These are phyloP conservation scores for Inga leiocalycina DNA, from an alignment of 306 rosid genomes.

Conservation along the genomic window DNA sequence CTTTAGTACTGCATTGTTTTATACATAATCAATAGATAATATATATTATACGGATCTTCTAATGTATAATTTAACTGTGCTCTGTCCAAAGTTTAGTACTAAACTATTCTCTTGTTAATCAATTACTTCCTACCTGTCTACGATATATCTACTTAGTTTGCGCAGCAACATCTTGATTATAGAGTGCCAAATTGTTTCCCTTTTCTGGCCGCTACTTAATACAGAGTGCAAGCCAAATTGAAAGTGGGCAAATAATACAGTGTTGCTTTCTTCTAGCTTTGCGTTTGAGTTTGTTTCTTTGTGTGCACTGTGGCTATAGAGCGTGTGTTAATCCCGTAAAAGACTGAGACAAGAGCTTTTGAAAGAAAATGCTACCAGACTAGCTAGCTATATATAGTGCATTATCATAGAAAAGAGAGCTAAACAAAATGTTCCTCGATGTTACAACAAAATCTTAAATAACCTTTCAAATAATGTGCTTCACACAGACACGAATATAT, in stretches of 20 bases:
- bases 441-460: constrained; percentile 60
- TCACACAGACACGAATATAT: constrained; percentile 49
- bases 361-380: neutral
- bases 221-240: neutral
- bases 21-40: no score
- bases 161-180: neutral
- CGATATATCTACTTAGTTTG: neutral
- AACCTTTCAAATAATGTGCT: constrained; percentile 41
- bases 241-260: neutral
- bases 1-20: neutral
- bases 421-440: constrained; percentile 67
- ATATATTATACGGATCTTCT: neutral
- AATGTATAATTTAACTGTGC: neutral
- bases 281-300: neutral
- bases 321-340: neutral
- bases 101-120: neutral
- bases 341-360: neutral
- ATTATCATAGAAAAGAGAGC: constrained; percentile 34
- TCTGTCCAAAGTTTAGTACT: neutral
- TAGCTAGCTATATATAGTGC: neutral
- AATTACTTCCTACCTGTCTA: neutral
- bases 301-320: neutral
- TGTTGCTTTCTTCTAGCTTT: neutral
- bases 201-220: no score
- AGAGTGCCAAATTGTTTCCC: neutral